Base-by-base conservation (phyloP, 345 rosid species). In the Hibiscus syriacus region DNA sequence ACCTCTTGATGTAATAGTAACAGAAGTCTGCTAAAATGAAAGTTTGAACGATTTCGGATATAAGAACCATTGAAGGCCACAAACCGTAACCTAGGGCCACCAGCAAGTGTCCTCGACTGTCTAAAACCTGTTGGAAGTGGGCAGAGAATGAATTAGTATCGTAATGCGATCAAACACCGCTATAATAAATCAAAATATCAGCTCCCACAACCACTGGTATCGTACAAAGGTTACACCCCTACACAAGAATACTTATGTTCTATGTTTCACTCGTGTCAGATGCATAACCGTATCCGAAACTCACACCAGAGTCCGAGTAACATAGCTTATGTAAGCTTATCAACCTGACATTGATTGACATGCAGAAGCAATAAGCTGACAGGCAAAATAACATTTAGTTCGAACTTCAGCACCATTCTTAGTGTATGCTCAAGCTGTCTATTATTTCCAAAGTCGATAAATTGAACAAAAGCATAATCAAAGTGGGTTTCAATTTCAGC, bases 1-100 rank as follows among this genome's bases (percentile, higher is more conserved):
- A 90, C 99, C 99, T 92, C 77, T 84, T 90, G 60, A 95, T 83
- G 53, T 95, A 95, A 76, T 95, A 95, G 77, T 95, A 95, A 74
- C 99, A 95, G 82, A 95, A 95, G 76, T 95, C 99, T 0, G 99
- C 99, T 68, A 95, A 77, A 80, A 95, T 95, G 85, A 95, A 95
- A 61, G 99, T 95, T 72, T 95, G 99, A 38, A 95, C 96, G 55
- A 95, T 88, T 80, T 95, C 99, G 1, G 99, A 89, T 66, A 95
- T 82, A 4, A 95, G 94, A 81, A 95, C 98, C 97, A 95, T 92
- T 7, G 97, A 86, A 65, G 99, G 99, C 99, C 99, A 95, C 60
- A 95, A 73, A 66, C 99, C 99, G 69, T 90, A 84, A 64, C 99
- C 99, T 80, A 95, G 80, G 34, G 99, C 97, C 19, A 92, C 97